Evolutionary conservation across 2,329 filamentous ascomycete genomes (phyloP).

Genomic region (Magnaporthiopsis poae): DNA sequence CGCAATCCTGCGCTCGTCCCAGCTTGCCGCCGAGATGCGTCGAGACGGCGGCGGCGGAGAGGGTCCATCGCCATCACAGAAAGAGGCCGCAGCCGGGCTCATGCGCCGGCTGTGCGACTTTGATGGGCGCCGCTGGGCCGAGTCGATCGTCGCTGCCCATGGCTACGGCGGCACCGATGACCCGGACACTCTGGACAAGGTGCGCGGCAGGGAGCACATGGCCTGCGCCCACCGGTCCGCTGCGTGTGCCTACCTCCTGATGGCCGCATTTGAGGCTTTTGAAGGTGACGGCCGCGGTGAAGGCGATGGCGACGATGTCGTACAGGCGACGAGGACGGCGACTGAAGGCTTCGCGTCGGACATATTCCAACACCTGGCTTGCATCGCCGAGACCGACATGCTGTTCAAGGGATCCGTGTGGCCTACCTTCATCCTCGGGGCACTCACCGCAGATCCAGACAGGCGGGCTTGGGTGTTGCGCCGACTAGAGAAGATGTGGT

Average conservation of each 20-base stretch:
- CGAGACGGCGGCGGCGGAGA: neutral
- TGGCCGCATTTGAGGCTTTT: slow-evolving; percentile 19
- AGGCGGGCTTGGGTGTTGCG: slow-evolving; percentile 40
- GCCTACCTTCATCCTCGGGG: slow-evolving; percentile 47
- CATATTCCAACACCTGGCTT: slow-evolving; percentile 36
- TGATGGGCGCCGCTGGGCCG: slow-evolving; percentile 5
- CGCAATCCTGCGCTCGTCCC: slow-evolving; percentile 33
- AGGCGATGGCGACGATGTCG: no score
- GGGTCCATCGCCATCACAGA: neutral
- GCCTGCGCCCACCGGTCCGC: slow-evolving; percentile 53
- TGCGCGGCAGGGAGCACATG: slow-evolving; percentile 70
- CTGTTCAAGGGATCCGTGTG: slow-evolving; percentile 48
- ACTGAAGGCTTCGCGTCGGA: slow-evolving; percentile 31
- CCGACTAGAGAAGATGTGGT: slow-evolving; percentile 22
- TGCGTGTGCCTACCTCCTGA: slow-evolving; percentile 36
- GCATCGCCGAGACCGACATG: slow-evolving; percentile 37
- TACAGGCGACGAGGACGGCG: slow-evolving; percentile 16
- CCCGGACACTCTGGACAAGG: slow-evolving; percentile 32
- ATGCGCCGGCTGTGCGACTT: neutral
- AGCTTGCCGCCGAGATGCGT: slow-evolving; percentile 23
- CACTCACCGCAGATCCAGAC: slow-evolving; percentile 33
- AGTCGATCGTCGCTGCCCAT: neutral
- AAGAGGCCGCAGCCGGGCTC: neutral
- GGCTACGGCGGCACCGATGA: slow-evolving; percentile 24
- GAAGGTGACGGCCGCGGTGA: slow-evolving; percentile 3